Base-by-base conservation (phyloP, 805 yeast species). In the Saturnispora sekii region DNA sequence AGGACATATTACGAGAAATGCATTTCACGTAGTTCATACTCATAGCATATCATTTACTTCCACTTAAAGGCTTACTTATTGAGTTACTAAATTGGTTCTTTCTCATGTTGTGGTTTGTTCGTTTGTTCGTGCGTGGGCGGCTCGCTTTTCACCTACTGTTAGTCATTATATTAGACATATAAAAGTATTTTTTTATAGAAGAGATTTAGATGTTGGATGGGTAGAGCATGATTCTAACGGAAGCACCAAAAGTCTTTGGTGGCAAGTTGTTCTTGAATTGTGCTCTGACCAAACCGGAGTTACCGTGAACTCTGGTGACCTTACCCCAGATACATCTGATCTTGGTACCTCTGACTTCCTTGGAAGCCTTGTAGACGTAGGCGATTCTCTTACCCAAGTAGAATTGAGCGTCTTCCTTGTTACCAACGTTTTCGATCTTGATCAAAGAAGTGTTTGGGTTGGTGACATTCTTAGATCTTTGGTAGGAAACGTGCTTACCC, bases 321-420 rank as follows among this genome's bases (percentile, higher is more conserved):
- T 90, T 90, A 74, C 98, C 98, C 98, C 98, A 93, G 78, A 93
- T 88, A 67, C 93, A 97, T 79, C 97, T 87, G 79, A 90, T 86
- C 81, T 93, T 90, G 64, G 97, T 76, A 73, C 97, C 97, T 83
- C 95, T 85, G 69, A 89, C 74, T 77, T 89, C 97, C 80, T 88
- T 93, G 67, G 84, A 74, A 69, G 95, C 96, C 76, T 95, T 86
- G 97, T 93, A 93, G 65, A 93, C 97, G 81, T 86, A 93, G 64
- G 97, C 98, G 61, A 93, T 82, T 73, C 96, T 86, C 87, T 93
- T 93, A 77, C 98, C 98, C 65, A 93, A 81, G 94, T 93, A 93
- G 82, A 93, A 93, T 77, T 86, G 84, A 65, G 98, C 97, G 57
- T 90, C 98, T 70, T 85, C 81, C 64, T 96, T 77, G 68, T 75